Base-by-base conservation (phyloP, 1,139 yeast species). In the Zygoascus sp. region DNA sequence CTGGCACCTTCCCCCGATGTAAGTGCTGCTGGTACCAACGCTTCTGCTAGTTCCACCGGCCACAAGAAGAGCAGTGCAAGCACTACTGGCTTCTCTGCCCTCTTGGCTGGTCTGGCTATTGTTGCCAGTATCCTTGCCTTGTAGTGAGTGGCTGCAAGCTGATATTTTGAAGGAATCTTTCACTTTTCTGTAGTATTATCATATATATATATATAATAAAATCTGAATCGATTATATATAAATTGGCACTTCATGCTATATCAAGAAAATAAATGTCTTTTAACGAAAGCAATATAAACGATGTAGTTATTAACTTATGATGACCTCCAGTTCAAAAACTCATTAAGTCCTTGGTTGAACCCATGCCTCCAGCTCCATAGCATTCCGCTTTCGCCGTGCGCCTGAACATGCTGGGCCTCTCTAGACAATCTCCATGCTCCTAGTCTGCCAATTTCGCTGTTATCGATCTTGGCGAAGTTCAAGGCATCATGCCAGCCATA, bases 301-400 rank as follows among this genome's bases (percentile, higher is more conserved):
- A 25, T 25, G 28, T 6, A 10, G 3, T 25, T 3, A 6, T 25
- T 7, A 3, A 25, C 9, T 25, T 6, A 25, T 10, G 28, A 25
- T 10, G 9, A 10, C 22, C 20, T 39, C 42, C 32, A 19, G 11
- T 43, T 27, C 28, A 10, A 20, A 27, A 46, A 47, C 13, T 48
- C 35, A 23, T 67, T 56, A 52, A 77, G 55, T 0, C 88, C 96
- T 44, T 76, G 73, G 48, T 77, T 78, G 61, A 78, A 89, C 0
- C 96, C 97, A 55, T 84, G 92, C 30, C 81, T 86, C 83, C 87
- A 90, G 63, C 85, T 96, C 96, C 97, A 90, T 47, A 79, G 49
- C 52, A 60, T 69, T 74, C 47, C 69, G 57, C 82, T 76, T 2
- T 66, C 57, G 2, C 94, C 94, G 50, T 76, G 74, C 10, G 67